Evolutionary conservation across 106 monocot genomes (phyloP), one percentile per base, ranked within the genome.

Genomic region (Hemerocallis citrina): DNA sequence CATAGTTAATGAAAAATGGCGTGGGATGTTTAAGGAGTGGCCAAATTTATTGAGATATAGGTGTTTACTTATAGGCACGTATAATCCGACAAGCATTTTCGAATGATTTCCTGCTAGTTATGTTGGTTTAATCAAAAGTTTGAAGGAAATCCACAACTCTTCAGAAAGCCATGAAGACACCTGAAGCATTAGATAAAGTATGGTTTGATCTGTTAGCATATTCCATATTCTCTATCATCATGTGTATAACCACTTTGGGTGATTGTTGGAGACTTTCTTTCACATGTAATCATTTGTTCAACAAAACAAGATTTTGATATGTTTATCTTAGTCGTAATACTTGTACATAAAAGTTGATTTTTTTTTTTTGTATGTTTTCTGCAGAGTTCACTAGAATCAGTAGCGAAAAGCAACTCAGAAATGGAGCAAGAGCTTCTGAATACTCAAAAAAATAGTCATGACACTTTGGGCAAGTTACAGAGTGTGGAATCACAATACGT

Each of bases 391-490:
- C n/a, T 79, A 41, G 78, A 76, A 68, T 66, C 75, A 23, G 31
- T 73, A 11, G 32, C 55, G 6, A 65, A 76, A 66, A 69, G 54
- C 20, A 85, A 79, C 38, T 22, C 46, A 14, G 69, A 76, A 50
- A 64, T 76, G 69, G 76, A 85, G 52, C 64, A 73, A 54, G 79
- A 85, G 42, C 68, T 85, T 68, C 32, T 69, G 28, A 65, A 74
- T 27, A 47, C 44, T 29, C 51, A 44, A 56, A 75, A 79, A 66
- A 61, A 20, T 40, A 52, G 40, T 37, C 59, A 51, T 49, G 73
- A 72, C 41, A 65, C 68, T 10, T 32, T 63, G 48, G 59, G 66
- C 31, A 79, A 79, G 48, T 52, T 85, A 62, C 72, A 69, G 61
- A 60, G 57, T 62, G 56, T 70, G 34, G 79, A 85, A 65, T 43